Evolutionary conservation across 2,329 filamentous ascomycete genomes (phyloP), one percentile per base, ranked within the genome.

Genomic region (Pestalotiopsis sp.): DNA sequence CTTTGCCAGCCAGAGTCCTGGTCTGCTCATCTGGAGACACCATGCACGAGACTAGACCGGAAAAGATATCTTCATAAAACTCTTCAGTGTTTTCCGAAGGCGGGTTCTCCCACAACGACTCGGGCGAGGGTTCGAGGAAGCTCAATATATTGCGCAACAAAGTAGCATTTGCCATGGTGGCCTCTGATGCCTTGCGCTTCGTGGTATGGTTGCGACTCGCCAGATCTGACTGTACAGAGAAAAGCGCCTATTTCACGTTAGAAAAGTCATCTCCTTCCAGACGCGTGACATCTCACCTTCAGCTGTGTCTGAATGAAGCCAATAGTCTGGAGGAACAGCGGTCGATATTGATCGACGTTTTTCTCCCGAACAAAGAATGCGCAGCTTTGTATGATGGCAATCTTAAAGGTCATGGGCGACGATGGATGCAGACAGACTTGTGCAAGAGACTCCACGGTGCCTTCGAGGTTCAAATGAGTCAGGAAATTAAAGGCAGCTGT

Each of bases 401-500:
- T 82, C 75, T 90, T 90, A 77, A 90, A 91, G 65, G 80, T 83
- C 65, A 83, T 79, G 9, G 89, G 88, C 1, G 89, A 81, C 66
- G 81, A 83, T n/a, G 84, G 77, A 44, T 85, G 81, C 60, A 91
- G 82, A 70, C 89, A 91, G 9, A 81, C 79, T 60, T 86, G 83
- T 3, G 85, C 81, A 14, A 92, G 81, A 24, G 82, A 84, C 57
- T 88, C 86, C 62, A 89, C 82, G 68, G 84, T 86, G 65, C 82
- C 81, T 62, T 90, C 87, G 66, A 89, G 84, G 73, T 87, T 88
- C 44, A 92, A 80, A 71, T 91, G 85, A 13, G 86, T 82, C 55
- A 92, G 79, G 75, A 87, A 89, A 67, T 92, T 88, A 74, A 92
- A 90, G 3, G 89, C 85, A 48, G 88, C 88, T 17, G 89, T 91